Evolutionary conservation across 2,329 filamentous ascomycete species (phyloP), one percentile per base, ranked within the genome.

Genomic region (Fusarium lateritium): DNA sequence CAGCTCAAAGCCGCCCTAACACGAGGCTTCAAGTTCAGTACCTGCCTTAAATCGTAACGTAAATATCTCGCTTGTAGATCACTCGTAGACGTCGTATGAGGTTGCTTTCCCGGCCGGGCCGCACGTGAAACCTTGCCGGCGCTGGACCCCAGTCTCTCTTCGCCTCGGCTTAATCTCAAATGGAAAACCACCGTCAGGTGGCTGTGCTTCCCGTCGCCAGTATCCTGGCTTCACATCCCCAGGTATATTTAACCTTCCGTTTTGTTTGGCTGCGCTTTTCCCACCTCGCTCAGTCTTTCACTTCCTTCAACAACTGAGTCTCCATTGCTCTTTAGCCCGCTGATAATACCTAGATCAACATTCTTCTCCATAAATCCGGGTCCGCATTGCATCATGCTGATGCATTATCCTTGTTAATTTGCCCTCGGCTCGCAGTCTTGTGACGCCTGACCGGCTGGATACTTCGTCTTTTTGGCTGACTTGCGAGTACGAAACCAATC

Each of bases 351-450:
- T 65, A 70, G 71, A 60, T 64, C 62, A 62, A 65, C 50, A 36
- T 53, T 56, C 54, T 60, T 64, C 69, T 71, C 71, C 71, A 71
- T 66, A 74, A 73, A 71, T 62, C 47, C 52, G 69, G 62, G 56
- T 46, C 47, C 45, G 46, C 50, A 73, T 75, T 75, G 71, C 72
- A 75, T 75, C 72, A 75, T 67, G 44, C 61, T 75, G 73, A 75
- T 75, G 71, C 59, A 71, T 40, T 49, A 70, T 55, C 70, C 70
- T 56, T 68, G 62, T 46, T 52, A 57, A 53, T 43, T 45, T 69
- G 51, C 52, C 59, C 43, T 70, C 52, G 51, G 45, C 45, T 53
- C 47, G 43, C 34, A 57, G 71, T 74, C 72, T 75, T 73, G 72
- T 74, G 72, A 74, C 67, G 67, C 63, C 65, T 65, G 52, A 61